Evolutionary conservation across 106 monocot species (phyloP).

Genomic region (Dendrobium chrysotoxum): DNA sequence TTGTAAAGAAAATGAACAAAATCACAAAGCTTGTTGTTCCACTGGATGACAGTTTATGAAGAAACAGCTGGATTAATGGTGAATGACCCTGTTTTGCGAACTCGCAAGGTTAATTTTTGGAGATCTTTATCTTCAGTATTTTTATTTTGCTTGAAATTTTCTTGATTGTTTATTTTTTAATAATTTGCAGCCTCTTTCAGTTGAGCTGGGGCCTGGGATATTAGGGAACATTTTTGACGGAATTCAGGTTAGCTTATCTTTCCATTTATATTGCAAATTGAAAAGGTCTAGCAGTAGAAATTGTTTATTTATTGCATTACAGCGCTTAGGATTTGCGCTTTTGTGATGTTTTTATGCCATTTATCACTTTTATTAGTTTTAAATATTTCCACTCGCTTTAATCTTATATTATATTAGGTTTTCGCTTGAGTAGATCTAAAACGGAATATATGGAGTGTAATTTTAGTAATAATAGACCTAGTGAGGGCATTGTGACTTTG

Average conservation of each 20-base stretch:
- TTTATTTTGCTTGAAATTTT: too few species aligned
- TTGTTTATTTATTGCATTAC: not conserved
- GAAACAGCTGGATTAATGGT: conserved; percentile 97
- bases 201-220: conserved; percentile 97
- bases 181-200: conserved; percentile 84
- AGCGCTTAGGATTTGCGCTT: not conserved
- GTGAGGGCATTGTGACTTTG: too few species aligned
- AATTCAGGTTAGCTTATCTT: conserved; percentile 61
- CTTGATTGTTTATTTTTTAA: not conserved
- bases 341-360: not conserved
- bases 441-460: too few species aligned
- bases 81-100: conserved; percentile 96
- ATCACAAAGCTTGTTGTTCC: not conserved
- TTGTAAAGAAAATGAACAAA: not conserved
- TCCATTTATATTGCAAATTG: not conserved
- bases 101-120: conserved; percentile 54
- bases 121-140: not conserved
- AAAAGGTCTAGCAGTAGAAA: not conserved
- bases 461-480: too few species aligned
- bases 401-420: too few species aligned
- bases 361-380: not conserved
- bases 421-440: too few species aligned
- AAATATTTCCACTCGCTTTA: not conserved
- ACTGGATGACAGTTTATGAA: conserved; percentile 74
- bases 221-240: conserved; percentile 99